Base-by-base conservation (phyloP, 2,329 filamentous ascomycete genomes). In the Clonostachys chloroleuca region DNA sequence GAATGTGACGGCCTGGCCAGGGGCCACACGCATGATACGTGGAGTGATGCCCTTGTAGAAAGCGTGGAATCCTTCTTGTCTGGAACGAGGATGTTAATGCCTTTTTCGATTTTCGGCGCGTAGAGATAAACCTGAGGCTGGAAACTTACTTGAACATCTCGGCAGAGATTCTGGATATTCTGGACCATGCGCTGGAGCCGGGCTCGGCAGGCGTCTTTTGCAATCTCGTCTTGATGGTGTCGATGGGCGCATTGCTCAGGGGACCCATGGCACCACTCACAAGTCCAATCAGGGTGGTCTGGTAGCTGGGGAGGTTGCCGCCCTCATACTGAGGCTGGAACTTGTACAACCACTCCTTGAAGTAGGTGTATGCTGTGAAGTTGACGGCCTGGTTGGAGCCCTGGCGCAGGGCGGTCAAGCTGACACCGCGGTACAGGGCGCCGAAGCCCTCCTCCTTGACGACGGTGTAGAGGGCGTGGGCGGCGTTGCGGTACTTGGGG, bases 1-100 rank as follows among this genome's bases (percentile, higher is more conserved):
- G 50, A 86, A 86, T 5, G 83, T 86, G 47, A 86, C 83, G 49
- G 83, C 94, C 75, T 99, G 94, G 42, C 94, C 94, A 8, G 94
- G 94, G 24, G 94, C 94, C 46, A 99, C 94, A 61, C 94, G 84
- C 91, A 97, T 97, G 57, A 99, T 88, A 59, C 94, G 83, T 7
- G 94, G 94, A 42, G 94, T 99, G 69, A 99, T 99, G 59, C 94
- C 94, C 80, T 97, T 97, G 78, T 96, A 99, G 72, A 99, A 99
- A 43, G 94, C 94, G 59, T 90, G 85, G 56, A 92, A 77, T 35
- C 94, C 94, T 72, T 99, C 94, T 73, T 95, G 89, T 61, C 87
- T 89, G 63, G 69, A 45, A 34, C 43, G 35, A 37, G 17, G 33
- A 30, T 39, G 30, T 42, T 42, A 24, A 40, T 43, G 18, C 16